Conservation (phyloP, 257 asterid genomes). For the Buddleja alternifolia region DNA sequence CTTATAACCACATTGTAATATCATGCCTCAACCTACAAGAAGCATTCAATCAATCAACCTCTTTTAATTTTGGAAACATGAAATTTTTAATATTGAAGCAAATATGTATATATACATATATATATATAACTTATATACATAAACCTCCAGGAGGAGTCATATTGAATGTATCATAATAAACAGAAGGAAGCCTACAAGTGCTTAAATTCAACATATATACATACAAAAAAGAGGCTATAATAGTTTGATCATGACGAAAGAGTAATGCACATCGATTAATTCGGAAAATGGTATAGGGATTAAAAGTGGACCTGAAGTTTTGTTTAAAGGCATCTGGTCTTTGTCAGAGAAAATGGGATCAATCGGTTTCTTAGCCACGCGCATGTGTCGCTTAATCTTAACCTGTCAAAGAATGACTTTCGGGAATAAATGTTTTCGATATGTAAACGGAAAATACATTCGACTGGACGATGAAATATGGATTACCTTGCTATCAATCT, state of each 20-base stretch:
- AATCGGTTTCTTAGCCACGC: slow-evolving; percentile 58
- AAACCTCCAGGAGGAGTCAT: neutral
- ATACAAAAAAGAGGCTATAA: too few species aligned
- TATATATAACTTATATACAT: too few species aligned
- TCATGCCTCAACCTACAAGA: neutral
- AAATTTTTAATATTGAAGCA: neutral
- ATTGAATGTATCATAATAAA: neutral
- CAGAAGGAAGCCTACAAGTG: neutral
- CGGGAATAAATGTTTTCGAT: neutral
- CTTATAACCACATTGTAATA: neutral
- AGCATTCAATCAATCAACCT: too few species aligned
- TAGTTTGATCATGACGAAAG: too few species aligned
- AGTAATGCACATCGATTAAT: too few species aligned
- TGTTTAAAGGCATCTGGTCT: slow-evolving; percentile 46
- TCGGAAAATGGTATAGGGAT: too few species aligned
- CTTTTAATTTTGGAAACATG: too few species aligned
- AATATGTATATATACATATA: neutral
- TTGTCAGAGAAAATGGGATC: slow-evolving; percentile 72
- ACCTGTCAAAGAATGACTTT: slow-evolving; percentile 40
- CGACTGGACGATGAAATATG: too few species aligned
- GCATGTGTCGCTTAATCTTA: slow-evolving; percentile 57
- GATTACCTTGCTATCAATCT: slow-evolving; percentile 56
- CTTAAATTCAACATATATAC: neutral
- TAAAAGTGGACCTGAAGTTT: slow-evolving; percentile 55
- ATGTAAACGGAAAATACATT: neutral